Evolutionary conservation across 1,284 basidiomycete species (phyloP).

Genomic region (Ganoderma leucocontextum): DNA sequence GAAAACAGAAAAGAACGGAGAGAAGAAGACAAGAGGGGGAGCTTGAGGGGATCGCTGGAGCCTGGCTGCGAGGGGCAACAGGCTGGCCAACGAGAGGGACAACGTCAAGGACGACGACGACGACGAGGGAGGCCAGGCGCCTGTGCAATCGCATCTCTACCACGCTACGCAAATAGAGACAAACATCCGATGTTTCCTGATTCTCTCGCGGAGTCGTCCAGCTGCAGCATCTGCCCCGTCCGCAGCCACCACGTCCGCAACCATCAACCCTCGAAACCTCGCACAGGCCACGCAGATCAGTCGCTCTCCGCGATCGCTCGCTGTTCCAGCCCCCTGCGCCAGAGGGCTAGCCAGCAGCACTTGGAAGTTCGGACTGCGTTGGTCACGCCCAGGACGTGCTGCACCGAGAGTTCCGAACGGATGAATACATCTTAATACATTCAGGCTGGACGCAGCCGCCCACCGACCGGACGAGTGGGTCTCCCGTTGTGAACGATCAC

Average conservation of each 20-base stretch:
- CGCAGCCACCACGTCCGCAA: constrained; percentile 9
- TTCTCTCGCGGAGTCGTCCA: constrained; percentile 11
- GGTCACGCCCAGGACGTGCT: not conserved
- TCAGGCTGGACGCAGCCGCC: constrained; percentile 5
- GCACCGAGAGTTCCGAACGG: not conserved
- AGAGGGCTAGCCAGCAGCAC: not conserved
- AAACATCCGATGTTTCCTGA: constrained; percentile 29
- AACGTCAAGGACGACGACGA: constrained; percentile 37
- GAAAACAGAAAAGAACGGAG: constrained; percentile 34
- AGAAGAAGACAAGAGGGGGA: constrained; percentile 23
- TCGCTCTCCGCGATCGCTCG: not conserved
- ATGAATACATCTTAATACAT: constrained; percentile 1
- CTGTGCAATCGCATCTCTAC: constrained; percentile 14
- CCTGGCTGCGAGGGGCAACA: constrained; percentile 31
- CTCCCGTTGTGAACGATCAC: constrained; percentile 15
- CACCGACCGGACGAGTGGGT: not conserved
- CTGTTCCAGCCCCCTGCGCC: not conserved
- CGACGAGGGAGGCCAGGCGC: constrained; percentile 16
- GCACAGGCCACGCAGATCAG: constrained; percentile 10
- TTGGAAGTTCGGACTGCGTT: not conserved
- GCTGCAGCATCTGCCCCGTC: constrained; percentile 5
- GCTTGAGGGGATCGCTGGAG: constrained; percentile 29
- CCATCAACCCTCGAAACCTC: not conserved
- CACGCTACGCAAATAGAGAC: constrained; percentile 26
- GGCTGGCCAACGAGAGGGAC: constrained; percentile 40